A percentile compares a stretch with the other conserved stretches of the same genome.
Evolutionary conservation across 2,329 filamentous ascomycete genomes (phyloP).

Genomic region (Ophiostoma populinum): DNA sequence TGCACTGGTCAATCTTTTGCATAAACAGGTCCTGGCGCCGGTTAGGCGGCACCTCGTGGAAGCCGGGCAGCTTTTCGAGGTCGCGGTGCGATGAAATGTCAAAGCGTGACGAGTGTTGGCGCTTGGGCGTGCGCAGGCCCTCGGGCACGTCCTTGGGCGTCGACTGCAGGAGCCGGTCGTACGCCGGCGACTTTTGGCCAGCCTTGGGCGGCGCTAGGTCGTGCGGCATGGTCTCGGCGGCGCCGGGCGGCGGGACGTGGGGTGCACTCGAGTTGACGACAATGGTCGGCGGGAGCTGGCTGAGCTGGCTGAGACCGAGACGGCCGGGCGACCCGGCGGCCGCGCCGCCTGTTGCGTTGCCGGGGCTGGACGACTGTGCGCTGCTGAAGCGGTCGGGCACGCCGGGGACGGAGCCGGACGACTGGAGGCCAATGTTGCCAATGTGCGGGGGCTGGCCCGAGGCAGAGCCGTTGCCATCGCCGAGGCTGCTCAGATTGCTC

Average conservation of each 20-base stretch:
- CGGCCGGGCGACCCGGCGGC: constrained; percentile 45
- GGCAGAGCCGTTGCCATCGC: constrained; percentile 6
- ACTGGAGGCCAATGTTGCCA: constrained; percentile 14
- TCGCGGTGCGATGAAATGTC: constrained; percentile 95
- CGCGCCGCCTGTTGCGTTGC: constrained; percentile 26
- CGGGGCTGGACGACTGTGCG: constrained; percentile 16
- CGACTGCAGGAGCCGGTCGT: constrained; percentile 79
- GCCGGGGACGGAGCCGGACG: constrained; percentile 16
- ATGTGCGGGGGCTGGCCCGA: constrained; percentile 23
- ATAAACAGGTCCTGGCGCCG: constrained; percentile 93
- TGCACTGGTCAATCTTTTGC: constrained; percentile 99
- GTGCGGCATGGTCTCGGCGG: constrained; percentile 94
- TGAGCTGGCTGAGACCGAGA: constrained; percentile 41
- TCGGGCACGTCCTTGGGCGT: constrained; percentile 95
- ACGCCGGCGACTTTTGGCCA: constrained; percentile 74
- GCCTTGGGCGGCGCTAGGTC: constrained; percentile 89
- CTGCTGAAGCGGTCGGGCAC: constrained; percentile 21
- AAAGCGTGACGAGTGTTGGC: constrained; percentile 81
- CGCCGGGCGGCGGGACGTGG: constrained; percentile 80
- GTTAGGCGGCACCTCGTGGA: constrained; percentile 93
- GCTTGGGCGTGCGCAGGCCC: constrained; percentile 83
- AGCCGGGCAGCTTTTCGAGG: constrained; percentile 90
- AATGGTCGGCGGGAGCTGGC: constrained; percentile 63
- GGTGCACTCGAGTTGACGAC: constrained; percentile 90
- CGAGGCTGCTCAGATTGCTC: constrained; percentile 20